Conservation (phyloP, 257 asterid species). For the Ligustrum vulgare region DNA sequence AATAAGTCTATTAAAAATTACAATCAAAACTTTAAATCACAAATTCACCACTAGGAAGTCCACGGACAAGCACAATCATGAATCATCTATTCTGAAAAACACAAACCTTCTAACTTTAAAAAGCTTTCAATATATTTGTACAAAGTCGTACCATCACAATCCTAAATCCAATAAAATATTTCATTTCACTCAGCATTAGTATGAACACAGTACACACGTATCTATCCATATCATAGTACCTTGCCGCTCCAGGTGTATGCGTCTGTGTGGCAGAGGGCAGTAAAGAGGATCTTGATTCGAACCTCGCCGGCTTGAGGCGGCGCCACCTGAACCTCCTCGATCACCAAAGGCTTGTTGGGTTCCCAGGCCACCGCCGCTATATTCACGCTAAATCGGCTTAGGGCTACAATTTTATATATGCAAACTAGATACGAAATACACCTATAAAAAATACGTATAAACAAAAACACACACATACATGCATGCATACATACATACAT, state of each 20-base stretch:
- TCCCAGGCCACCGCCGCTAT: slow-evolving; percentile 99
- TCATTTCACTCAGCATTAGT: slow-evolving; percentile 7
- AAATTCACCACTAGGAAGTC: not conserved
- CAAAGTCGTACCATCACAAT: not conserved
- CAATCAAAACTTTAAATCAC: not conserved
- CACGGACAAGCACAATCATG: not conserved
- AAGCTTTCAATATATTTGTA: not conserved
- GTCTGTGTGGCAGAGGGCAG: slow-evolving; percentile 94
- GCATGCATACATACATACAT: not conserved
- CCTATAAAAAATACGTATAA: not conserved
- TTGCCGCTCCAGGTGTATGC: slow-evolving; percentile 96
- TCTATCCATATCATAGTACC: slow-evolving; percentile 29
- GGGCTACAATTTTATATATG: not conserved
- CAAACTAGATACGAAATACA: not conserved
- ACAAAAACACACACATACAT: not conserved
- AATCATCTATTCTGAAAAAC: not conserved
- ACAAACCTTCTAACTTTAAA: not conserved
- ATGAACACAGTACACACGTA: not conserved
- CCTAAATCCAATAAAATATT: not conserved
- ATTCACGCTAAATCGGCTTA: not conserved
- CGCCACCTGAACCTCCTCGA: slow-evolving; percentile 90
- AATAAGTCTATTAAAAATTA: not conserved
- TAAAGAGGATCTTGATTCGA: slow-evolving; percentile 66
- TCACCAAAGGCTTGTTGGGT: slow-evolving; percentile 85
- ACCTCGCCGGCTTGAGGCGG: slow-evolving; percentile 96